A percentile compares a stretch with the other conserved stretches of the same genome.
These are phyloP conservation scores for Paramecium octaurelia DNA, from an alignment of 73 alveolate genomes.

Conservation along the genomic window DNA sequence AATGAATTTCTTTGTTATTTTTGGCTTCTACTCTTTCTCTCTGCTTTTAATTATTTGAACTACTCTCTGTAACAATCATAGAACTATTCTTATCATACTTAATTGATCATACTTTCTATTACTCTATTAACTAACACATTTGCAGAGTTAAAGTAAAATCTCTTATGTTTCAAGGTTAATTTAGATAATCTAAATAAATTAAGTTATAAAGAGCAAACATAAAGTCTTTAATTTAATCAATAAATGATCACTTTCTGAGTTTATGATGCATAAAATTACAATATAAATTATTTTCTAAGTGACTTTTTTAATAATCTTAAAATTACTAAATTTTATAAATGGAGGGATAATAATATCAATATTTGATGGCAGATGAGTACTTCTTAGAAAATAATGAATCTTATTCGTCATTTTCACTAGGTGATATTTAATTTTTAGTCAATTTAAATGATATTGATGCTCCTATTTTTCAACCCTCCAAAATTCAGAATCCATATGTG, in stretches of 20 bases:
- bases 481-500: neutral
- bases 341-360: neutral
- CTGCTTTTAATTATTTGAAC: no score
- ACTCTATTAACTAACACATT: no score
- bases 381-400: neutral
- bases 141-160: no score
- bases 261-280: neutral
- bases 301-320: neutral
- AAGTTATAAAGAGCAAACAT: neutral
- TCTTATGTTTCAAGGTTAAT: no score
- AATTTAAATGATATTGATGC: neutral
- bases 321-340: neutral
- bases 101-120: no score
- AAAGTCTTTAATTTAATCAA: neutral
- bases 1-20: no score
- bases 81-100: no score
- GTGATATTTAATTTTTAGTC: neutral
- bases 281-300: neutral
- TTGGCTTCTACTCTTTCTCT: no score
- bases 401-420: neutral
- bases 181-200: neutral
- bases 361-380: neutral
- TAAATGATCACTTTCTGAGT: neutral
- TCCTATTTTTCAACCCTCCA: neutral
- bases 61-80: no score